Conservation (phyloP, 805 yeast species). For the Lachancea dasiensis region DNA sequence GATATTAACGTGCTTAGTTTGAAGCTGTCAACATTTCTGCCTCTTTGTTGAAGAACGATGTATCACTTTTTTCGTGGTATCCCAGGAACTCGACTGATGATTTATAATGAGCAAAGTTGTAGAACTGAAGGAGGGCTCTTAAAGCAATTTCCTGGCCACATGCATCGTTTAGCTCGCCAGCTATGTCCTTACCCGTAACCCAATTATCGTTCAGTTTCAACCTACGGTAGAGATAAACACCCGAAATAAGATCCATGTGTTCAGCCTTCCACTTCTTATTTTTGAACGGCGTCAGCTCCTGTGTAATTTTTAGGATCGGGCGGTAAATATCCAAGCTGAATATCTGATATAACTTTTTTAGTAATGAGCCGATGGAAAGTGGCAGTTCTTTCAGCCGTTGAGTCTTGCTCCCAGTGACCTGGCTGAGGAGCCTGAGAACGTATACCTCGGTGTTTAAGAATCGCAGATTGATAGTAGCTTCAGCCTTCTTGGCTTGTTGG, state of each 20-base stretch:
- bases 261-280: slow-evolving; percentile 91
- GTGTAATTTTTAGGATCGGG: slow-evolving; percentile 68
- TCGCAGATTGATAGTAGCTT: slow-evolving; percentile 7
- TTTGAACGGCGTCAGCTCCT: slow-evolving; percentile 79
- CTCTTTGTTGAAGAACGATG: slow-evolving; percentile 40
- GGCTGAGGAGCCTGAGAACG: slow-evolving; percentile 46
- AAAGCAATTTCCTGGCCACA: slow-evolving; percentile 82
- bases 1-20: neutral
- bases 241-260: slow-evolving; percentile 89
- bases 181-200: slow-evolving; percentile 77
- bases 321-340: slow-evolving; percentile 57
- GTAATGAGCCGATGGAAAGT: slow-evolving; percentile 27
- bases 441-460: slow-evolving; percentile 18
- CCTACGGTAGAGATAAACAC: slow-evolving; percentile 71
- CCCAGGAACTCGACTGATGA: slow-evolving; percentile 51
- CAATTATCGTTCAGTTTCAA: slow-evolving; percentile 76
- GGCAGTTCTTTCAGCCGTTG: slow-evolving; percentile 47
- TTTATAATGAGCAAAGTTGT: slow-evolving; percentile 57
- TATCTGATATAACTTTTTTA: slow-evolving; percentile 42
- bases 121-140: slow-evolving; percentile 70
- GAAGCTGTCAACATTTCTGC: slow-evolving; percentile 32
- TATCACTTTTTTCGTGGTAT: slow-evolving; percentile 36
- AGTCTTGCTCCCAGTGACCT: slow-evolving; percentile 58
- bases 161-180: slow-evolving; percentile 67
- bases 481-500: neutral